Evolutionary conservation across 208 protist species (phyloP).

Genomic region (Novymonas esmeraldas): DNA sequence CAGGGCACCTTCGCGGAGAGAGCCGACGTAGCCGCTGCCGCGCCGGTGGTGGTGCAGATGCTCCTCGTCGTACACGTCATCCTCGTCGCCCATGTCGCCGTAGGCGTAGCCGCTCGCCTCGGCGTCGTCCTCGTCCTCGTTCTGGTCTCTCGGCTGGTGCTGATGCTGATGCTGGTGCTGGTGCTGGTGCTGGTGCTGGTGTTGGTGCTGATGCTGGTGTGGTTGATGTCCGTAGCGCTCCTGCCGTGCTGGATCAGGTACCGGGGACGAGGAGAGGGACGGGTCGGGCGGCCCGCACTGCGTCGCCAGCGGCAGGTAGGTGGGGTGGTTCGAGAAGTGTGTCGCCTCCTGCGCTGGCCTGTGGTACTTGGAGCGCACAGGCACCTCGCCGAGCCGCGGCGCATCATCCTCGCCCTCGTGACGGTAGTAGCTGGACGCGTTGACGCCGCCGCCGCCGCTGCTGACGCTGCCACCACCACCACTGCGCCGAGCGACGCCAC

Average conservation of each 20-base stretch:
- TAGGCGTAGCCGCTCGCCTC: not conserved
- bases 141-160: not conserved
- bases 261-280: not conserved
- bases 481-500: too few species aligned
- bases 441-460: too few species aligned
- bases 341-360: slow-evolving; percentile 19
- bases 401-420: not conserved
- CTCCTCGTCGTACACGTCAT: not conserved
- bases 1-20: slow-evolving; percentile 9
- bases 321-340: slow-evolving; percentile 15
- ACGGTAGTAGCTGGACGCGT: not conserved
- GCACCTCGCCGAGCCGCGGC: slow-evolving; percentile 26
- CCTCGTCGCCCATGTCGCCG: not conserved
- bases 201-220: not conserved
- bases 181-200: not conserved
- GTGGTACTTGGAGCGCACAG: slow-evolving; percentile 32
- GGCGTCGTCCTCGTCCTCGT: slow-evolving; percentile 1
- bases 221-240: too few species aligned
- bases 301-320: slow-evolving; percentile 26
- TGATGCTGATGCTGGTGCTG: not conserved
- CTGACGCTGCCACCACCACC: not conserved
- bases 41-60: not conserved
- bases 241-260: too few species aligned
- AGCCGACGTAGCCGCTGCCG: not conserved
- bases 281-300: slow-evolving; percentile 18